Base-by-base conservation (phyloP, 2,329 filamentous ascomycete species). In the Ceratocystiopsis sp. region DNA sequence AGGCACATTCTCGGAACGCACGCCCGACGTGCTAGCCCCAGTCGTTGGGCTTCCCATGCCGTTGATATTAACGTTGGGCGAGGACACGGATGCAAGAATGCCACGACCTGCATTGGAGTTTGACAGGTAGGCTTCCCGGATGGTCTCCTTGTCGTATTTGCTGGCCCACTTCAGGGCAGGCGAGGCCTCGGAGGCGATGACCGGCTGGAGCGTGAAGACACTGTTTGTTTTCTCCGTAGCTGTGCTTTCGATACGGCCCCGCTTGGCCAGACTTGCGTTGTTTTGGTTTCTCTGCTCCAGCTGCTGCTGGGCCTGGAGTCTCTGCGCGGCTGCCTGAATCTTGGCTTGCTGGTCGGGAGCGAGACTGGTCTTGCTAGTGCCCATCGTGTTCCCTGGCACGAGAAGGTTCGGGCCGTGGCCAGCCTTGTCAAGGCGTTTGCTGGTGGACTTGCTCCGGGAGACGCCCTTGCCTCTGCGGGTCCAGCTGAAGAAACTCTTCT, bases 121-220 rank as follows among this genome's bases (percentile, higher is more conserved):
- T 38, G 76, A 74, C 42, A 96, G 68, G 59, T 96, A 96, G n/a
- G 84, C 78, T 49, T 84, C 78, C 43, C 86, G 78, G 48, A 93
- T 80, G 9, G 80, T 69, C 54, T 91, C 79, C 61, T 91, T 93
- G 61, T 96, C 91, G 57, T 95, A 96, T 54, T 86, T 86, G 59
- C 71, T 89, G 32, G 89, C 85, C 91, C 91, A 98, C 60, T 94
- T 93, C 78, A 98, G 80, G 1, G 91, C 91, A 19, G 86, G 83
- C 10, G 83, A 91, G 16, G 87, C 89, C 58, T 94, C 91, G 42
- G 71, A 85, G 54, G 87, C 69, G 48, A 96, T 80, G 42, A 78
- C 73, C 1, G 86, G 82, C 56, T 94, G 87, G 39, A 96, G 66
- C 3, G 86, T 94, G 55, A 95, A 71, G 44, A 93, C 74, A 51